Conservation (phyloP, 2,329 filamentous ascomycete species). For the Rhexocercosporidium sp. region DNA sequence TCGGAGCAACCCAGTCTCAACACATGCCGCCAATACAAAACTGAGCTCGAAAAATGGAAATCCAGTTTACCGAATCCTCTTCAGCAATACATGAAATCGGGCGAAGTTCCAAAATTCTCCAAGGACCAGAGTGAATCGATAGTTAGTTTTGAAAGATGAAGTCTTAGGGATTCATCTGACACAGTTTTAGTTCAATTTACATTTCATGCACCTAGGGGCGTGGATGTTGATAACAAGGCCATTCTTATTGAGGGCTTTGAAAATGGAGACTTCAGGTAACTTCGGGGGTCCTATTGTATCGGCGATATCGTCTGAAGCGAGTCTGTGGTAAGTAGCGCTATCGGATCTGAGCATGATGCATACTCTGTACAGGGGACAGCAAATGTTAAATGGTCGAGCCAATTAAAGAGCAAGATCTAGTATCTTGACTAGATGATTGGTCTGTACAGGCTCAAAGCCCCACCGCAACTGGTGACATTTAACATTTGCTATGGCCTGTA, state of each 20-base stretch:
- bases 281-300: conserved; percentile 24
- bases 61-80: conserved; percentile 20
- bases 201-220: conserved; percentile 25
- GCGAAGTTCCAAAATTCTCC: conserved; percentile 15
- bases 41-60: conserved; percentile 20
- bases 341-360: conserved; percentile 2
- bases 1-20: conserved; percentile 21
- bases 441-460: too few relatives aligned
- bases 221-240: conserved; percentile 24
- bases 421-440: too few relatives aligned
- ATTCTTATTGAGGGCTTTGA: conserved; percentile 20
- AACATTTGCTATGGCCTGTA: too few relatives aligned
- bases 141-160: conserved; percentile 16
- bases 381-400: too few relatives aligned
- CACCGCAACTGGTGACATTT: too few relatives aligned
- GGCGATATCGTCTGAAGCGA: conserved; percentile 21
- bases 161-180: conserved; percentile 15
- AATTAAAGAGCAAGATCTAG: too few relatives aligned
- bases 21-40: conserved; percentile 21
- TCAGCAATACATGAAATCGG: conserved; percentile 22
- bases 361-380: too few relatives aligned
- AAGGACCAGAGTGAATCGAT: conserved; percentile 22
- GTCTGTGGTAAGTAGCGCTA: conserved; percentile 17
- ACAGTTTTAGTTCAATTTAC: conserved; percentile 21
- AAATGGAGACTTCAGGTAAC: conserved; percentile 13